Conservation (phyloP, 352 stramenopile genomes). For the Globisporangium radiosum region DNA sequence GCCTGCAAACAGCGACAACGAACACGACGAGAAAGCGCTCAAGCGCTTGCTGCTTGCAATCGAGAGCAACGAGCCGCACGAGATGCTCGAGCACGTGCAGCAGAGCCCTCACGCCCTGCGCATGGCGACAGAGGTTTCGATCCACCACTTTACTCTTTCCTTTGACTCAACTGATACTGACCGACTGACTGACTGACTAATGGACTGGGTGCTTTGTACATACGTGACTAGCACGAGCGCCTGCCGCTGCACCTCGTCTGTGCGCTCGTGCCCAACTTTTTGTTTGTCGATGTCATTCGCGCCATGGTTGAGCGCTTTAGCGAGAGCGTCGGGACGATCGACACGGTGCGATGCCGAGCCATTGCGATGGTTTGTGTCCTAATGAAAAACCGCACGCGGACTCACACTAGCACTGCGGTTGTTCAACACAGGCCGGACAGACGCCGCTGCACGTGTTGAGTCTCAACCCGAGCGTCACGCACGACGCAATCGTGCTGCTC, state of each 20-base stretch:
- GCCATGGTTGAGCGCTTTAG: slow-evolving; percentile 34
- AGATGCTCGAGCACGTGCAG: slow-evolving; percentile 31
- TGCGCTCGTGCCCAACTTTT: slow-evolving; percentile 33
- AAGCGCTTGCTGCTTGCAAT: slow-evolving; percentile 27
- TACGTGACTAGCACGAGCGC: slow-evolving; percentile 23
- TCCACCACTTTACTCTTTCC: not conserved
- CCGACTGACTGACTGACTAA: not conserved
- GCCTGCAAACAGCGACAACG: slow-evolving; percentile 7
- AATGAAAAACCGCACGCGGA: not conserved
- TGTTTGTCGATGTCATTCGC: slow-evolving; percentile 48
- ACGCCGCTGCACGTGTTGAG: slow-evolving; percentile 54
- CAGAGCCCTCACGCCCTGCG: slow-evolving; percentile 28
- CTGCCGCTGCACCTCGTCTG: slow-evolving; percentile 54
- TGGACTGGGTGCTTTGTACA: not conserved
- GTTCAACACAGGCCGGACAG: slow-evolving; percentile 18
- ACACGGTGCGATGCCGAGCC: slow-evolving; percentile 23
- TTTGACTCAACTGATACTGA: not conserved
- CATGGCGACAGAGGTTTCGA: slow-evolving; percentile 19
- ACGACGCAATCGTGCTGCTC: slow-evolving; percentile 27
- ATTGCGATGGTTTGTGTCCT: not conserved
- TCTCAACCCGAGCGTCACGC: slow-evolving; percentile 35
- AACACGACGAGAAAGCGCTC: slow-evolving; percentile 18
- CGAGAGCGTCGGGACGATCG: slow-evolving; percentile 25
- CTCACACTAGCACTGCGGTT: not conserved
- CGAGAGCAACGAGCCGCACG: slow-evolving; percentile 37